Conservation (phyloP, 1,139 yeast species). For the Protomyces pachydermus region DNA sequence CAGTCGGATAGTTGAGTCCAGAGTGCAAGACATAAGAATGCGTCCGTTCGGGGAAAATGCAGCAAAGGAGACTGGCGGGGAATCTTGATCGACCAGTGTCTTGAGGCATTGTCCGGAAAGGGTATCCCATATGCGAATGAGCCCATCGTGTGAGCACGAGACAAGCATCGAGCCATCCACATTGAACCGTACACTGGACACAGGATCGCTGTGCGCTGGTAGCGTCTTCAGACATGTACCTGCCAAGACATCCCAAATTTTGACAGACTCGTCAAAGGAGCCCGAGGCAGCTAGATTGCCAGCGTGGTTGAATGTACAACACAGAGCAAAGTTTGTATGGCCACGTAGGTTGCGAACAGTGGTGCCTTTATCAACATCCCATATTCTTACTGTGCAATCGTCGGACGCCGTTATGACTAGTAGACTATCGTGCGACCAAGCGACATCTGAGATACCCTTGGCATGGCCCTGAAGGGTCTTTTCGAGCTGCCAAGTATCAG, state of each 20-base stretch:
- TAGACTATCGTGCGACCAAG: constrained; percentile 71
- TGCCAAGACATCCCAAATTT: constrained; percentile 78
- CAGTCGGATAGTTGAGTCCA: constrained; percentile 70
- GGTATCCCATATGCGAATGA: constrained; percentile 78
- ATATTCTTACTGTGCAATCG: constrained; percentile 72
- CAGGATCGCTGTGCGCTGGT: constrained; percentile 93
- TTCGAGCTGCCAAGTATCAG: constrained; percentile 38
- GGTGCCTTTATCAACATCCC: constrained; percentile 54
- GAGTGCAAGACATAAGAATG: constrained; percentile 68
- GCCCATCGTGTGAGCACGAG: constrained; percentile 87
- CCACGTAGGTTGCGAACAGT: constrained; percentile 61
- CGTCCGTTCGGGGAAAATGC: constrained; percentile 77
- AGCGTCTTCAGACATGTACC: constrained; percentile 71
- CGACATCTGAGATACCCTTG: constrained; percentile 62
- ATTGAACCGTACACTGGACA: constrained; percentile 64
- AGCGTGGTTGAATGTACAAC: constrained; percentile 62
- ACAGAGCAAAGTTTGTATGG: constrained; percentile 80
- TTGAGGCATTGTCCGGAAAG: constrained; percentile 86
- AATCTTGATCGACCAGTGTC: constrained; percentile 55
- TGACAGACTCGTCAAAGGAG: constrained; percentile 66
- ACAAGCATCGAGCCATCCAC: constrained; percentile 80
- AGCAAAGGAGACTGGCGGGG: constrained; percentile 60
- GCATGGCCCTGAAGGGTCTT: constrained; percentile 56
- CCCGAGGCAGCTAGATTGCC: constrained; percentile 80
- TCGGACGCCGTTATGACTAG: constrained; percentile 82